Base-by-base conservation (phyloP, 306 rosid genomes). In the Castanea mollissima region DNA sequence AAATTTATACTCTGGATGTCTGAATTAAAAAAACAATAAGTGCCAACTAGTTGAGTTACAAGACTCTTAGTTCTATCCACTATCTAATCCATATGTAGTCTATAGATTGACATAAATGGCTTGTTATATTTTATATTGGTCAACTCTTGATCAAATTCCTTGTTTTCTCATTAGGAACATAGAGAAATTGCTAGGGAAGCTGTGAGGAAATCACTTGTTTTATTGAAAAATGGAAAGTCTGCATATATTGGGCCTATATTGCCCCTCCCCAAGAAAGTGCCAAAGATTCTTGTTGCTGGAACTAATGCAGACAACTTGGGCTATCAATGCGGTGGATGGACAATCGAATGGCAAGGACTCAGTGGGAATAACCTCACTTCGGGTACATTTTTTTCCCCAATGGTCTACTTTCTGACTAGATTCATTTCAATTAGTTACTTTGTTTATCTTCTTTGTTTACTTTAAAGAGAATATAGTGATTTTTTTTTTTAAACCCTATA, bases 211-310 rank as follows among this genome's bases (percentile, higher is more conserved):
- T 67, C 72, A 19, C 72, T 67, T 35, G 72, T 67, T 46, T 32
- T 67, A 35, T 9, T 67, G 72, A 35, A 67, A 67, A 67, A 67
- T 67, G 52, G 72, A 11, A 67, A 67, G 20, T 67, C 72, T 67
- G 44, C 7, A 19, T 1, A 49, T 3, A 23, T 27, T 7, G 52
- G 72, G 52, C 27, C 52, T 19, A 6, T 67, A 5, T 11, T 67
- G 72, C 72, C 72, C 11, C 72, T 67, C 13, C 23, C 72, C n/a
- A 67, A 67, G 52, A 67, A 35, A 35, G 72, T 10, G 72, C 72
- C 72, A 34, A 67, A 67, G 72, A 35, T 67, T 67, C 72, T 67
- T 67, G 72, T 67, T 35, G 72, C 72, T 19, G 72, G 72, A 34
- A 67, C 51, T 23, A 49, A 67, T 67, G 72, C 72, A 34, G 52